phyloP scores from a whole-genome alignment of 768 basidiomycete genomes.

The Clavulina sp. region DNA sequence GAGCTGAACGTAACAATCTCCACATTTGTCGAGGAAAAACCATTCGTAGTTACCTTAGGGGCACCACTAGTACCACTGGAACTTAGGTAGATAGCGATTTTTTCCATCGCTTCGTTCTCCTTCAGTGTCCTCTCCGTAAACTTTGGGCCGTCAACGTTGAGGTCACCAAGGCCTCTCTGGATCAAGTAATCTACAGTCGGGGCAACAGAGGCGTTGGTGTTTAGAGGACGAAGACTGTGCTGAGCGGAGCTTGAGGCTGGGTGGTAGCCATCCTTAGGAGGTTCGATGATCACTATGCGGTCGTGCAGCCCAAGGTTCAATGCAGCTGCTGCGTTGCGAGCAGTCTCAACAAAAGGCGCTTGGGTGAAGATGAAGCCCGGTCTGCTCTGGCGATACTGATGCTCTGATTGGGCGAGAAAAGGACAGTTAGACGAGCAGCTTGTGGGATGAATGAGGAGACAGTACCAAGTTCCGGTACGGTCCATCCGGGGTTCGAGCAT shows the following conservation, averaged over 20 bases:
- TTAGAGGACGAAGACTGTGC: too few relatives aligned
- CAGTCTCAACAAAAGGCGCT: slow-evolving; percentile 5
- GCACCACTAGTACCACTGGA: slow-evolving; percentile 62
- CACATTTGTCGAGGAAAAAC: too few relatives aligned
- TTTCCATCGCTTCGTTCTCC: slow-evolving; percentile 46
- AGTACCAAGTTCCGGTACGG: slow-evolving; percentile 11
- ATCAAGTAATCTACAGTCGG: slow-evolving; percentile 27
- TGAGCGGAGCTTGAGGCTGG: background rate
- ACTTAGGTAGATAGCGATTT: slow-evolving; percentile 52
- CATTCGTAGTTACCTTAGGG: slow-evolving; percentile 21
- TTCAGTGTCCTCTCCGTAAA: slow-evolving; percentile 35
- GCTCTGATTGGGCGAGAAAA: too few relatives aligned
- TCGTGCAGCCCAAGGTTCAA: slow-evolving; percentile 14
- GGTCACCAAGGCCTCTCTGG: slow-evolving; percentile 25
- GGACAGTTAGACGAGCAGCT: too few relatives aligned
- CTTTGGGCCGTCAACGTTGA: slow-evolving; percentile 13
- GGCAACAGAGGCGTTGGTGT: background rate
- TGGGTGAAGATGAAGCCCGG: slow-evolving; percentile 11
- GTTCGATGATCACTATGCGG: slow-evolving; percentile 8
- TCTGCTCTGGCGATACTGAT: slow-evolving; percentile 9
- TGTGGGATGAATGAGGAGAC: too few relatives aligned
- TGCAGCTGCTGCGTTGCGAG: slow-evolving; percentile 13
- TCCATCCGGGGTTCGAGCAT: slow-evolving; percentile 11
- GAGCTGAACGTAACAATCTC: too few relatives aligned
- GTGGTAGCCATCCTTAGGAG: background rate